Base-by-base conservation (phyloP, 2,329 filamentous ascomycete genomes). In the Lomentospora prolificans region DNA sequence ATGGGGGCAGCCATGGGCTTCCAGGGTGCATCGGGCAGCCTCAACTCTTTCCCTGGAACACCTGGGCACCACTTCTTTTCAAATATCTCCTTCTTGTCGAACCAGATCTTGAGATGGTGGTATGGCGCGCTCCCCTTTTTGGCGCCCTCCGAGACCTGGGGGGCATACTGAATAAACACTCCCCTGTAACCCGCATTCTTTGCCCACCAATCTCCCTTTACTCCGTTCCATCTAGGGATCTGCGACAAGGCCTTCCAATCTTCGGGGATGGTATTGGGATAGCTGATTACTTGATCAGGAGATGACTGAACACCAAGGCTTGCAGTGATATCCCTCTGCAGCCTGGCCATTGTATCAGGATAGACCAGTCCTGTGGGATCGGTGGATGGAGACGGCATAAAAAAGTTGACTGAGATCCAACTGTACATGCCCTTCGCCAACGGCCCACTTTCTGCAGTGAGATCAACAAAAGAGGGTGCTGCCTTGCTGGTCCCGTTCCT, bases 31-130 rank as follows among this genome's bases (percentile, higher is more conserved):
- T 52, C 41, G n/a, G 41, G 41, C 19, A 46, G 9, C 22, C 19
- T 6, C 9, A 24, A 19, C 41, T 24, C 3, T 19, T 46, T 39
- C 4, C 12, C 14, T 5, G 33, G 33, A 14, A 17, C 14, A 5
- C n/a, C 52, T 39, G 12, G 50, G 50, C 60, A 61, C 60, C 60
- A 60, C 7, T 24, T 33, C 22, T 57, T 48, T 22, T 59, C 56
- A 10, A 75, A 78, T 60, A 64, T 50, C 6, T 57, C 3, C 5
- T 55, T 31, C 31, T 57, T 56, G 22, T 60, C 53, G 31, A 56
- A 57, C 12, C 57, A 55, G 5, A 61, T 4, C 19, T 53, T 31
- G 4, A 59, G 14, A 14, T 33, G 25, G 5, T 22, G n/a, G 24
- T 51, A 24, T 10, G 28, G 28, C 10, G 7, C 19, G 5, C 8